Evolutionary conservation across 768 basidiomycete species (phyloP).

Genomic region (Paxillus involutus): DNA sequence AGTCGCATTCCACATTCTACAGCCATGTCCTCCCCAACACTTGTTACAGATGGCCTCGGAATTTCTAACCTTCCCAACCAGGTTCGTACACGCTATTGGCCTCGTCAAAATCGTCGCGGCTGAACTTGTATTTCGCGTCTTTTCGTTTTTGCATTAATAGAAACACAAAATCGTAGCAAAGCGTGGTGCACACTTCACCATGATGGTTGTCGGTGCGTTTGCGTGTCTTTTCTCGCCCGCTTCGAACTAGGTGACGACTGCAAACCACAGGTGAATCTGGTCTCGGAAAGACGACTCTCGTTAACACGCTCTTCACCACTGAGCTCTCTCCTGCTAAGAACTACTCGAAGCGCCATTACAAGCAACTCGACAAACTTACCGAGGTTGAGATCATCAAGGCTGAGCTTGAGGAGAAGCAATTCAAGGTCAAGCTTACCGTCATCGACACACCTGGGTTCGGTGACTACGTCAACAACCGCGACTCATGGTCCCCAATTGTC

Average conservation of each 20-base stretch:
- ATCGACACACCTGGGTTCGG: slow-evolving; percentile 99
- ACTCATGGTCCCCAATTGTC: slow-evolving; percentile 97
- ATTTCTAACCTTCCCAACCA: slow-evolving; percentile 99
- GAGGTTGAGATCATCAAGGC: slow-evolving; percentile 99
- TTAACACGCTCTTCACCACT: slow-evolving; percentile 99
- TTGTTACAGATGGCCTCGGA: slow-evolving; percentile 75
- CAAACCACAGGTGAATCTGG: slow-evolving; percentile 84
- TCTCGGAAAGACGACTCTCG: slow-evolving; percentile 93
- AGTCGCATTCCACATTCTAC: slow-evolving; percentile 2
- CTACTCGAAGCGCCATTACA: slow-evolving; percentile 84
- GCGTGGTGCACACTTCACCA: slow-evolving; percentile 94
- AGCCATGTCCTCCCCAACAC: slow-evolving; percentile 29
- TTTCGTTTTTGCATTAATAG: slow-evolving; percentile 40
- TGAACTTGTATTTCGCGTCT: background rate
- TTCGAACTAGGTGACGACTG: background rate
- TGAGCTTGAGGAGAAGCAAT: slow-evolving; percentile 97
- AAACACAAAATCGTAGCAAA: slow-evolving; percentile 99
- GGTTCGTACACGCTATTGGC: slow-evolving; percentile 44
- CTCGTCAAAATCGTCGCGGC: background rate
- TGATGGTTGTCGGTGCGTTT: slow-evolving; percentile 92
- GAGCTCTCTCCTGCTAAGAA: slow-evolving; percentile 92
- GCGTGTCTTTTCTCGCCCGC: background rate
- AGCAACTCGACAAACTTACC: slow-evolving; percentile 98
- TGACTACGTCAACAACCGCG: slow-evolving; percentile 99
- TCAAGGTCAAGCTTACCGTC: slow-evolving; percentile 99